Evolutionary conservation across 2,329 filamentous ascomycete genomes (phyloP).

Genomic region (Aspergillus latus): DNA sequence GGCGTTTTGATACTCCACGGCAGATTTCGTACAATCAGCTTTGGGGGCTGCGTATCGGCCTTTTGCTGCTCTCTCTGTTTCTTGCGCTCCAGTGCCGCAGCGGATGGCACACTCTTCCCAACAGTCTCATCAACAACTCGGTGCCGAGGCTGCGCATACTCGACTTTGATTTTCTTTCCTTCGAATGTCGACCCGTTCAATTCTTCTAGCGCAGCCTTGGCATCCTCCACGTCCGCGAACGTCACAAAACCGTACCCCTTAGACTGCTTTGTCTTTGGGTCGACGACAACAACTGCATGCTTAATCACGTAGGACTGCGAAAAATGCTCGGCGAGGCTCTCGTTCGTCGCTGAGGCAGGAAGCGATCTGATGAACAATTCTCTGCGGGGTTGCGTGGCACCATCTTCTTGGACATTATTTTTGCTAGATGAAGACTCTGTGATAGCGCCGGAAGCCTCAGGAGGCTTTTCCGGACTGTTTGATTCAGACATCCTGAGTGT

Average conservation of each 20-base stretch:
- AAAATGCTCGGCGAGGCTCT: constrained; percentile 82
- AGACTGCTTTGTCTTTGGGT: constrained; percentile 80
- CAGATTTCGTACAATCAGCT: constrained; percentile 86
- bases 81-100: constrained; percentile 38
- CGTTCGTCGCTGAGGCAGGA: constrained; percentile 73
- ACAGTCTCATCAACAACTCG: constrained; percentile 60
- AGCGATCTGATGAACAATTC: constrained; percentile 91
- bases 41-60: constrained; percentile 63
- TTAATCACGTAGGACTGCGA: constrained; percentile 93
- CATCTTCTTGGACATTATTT: constrained; percentile 21
- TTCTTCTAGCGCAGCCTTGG: constrained; percentile 74
- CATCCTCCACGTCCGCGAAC: constrained; percentile 91
- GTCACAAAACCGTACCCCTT: constrained; percentile 97
- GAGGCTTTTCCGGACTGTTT: constrained; percentile 37
- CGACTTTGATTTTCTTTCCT: constrained; percentile 78
- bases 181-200: constrained; percentile 76
- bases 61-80: constrained; percentile 57
- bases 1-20: constrained; percentile 92
- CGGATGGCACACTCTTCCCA: constrained; percentile 42
- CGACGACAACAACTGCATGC: constrained; percentile 88
- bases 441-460: constrained; percentile 24
- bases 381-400: constrained; percentile 46
- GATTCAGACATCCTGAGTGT: constrained; percentile 21
- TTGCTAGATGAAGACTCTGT: constrained; percentile 23
- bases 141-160: constrained; percentile 82